Percentiles rank a stretch among this genome's conserved stretches.
Conservation (phyloP, 108 stramenopile genomes). For the Nannochloropsis oceanica region DNA sequence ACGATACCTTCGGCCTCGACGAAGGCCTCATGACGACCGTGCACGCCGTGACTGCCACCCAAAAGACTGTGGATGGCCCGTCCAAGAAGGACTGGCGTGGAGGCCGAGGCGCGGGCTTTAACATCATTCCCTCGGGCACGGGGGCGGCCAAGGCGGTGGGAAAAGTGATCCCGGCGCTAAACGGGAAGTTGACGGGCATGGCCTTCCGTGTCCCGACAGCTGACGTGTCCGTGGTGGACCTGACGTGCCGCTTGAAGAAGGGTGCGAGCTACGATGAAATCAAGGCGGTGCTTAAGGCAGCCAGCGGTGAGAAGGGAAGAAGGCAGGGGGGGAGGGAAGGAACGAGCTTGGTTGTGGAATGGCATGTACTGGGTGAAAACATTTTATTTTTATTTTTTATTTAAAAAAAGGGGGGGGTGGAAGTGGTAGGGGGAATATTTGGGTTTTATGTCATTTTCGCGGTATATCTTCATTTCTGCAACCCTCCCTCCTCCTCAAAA, state of each 20-base stretch:
- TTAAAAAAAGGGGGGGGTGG: background rate
- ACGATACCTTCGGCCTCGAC: constrained; percentile 89
- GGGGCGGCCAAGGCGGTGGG: constrained; percentile 92
- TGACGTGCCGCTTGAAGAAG: constrained; percentile 79
- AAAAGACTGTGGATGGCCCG: constrained; percentile 92
- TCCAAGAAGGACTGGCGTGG: constrained; percentile 98
- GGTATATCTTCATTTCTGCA: too few species aligned
- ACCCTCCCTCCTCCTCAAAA: too few species aligned
- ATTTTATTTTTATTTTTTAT: background rate
- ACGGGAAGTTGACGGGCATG: constrained; percentile 99
- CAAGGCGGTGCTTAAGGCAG: constrained; percentile 85
- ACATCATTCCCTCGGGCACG: constrained; percentile 93
- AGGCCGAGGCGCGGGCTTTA: constrained; percentile 90
- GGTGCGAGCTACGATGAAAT: constrained; percentile 84
- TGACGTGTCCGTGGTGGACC: constrained; percentile 95
- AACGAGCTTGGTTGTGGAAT: background rate
- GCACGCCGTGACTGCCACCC: constrained; percentile 96
- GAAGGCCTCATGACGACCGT: constrained; percentile 97
- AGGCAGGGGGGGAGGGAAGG: background rate
- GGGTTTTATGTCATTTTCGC: too few species aligned
- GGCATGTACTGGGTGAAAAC: background rate
- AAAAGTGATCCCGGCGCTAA: constrained; percentile 76
- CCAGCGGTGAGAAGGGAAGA: constrained; percentile 8
- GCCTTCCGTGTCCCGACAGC: constrained; percentile 97
- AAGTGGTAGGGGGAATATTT: too few species aligned